These are phyloP conservation scores for Elsinoe perseae DNA, from an alignment of 2,329 filamentous ascomycete species.

Conservation along the genomic window DNA sequence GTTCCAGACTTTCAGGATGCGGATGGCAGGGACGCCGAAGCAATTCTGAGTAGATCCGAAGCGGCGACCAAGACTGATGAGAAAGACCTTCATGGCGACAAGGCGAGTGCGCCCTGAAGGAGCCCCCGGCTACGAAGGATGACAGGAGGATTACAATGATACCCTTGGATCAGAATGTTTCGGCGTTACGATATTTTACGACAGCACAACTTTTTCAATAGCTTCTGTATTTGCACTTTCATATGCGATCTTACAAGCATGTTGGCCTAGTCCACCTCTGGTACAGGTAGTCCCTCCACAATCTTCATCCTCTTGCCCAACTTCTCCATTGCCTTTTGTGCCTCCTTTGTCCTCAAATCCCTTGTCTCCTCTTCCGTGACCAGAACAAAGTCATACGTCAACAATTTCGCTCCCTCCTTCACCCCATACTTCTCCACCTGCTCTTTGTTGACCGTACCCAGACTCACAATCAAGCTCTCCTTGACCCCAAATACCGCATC, in stretches of 20 bases:
- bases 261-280: constrained; percentile 50
- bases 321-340: constrained; percentile 57
- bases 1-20: background rate
- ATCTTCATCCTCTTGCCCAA: constrained; percentile 64
- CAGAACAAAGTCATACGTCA: constrained; percentile 65
- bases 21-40: background rate
- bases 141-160: background rate
- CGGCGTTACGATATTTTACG: background rate
- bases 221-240: background rate
- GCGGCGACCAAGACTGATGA: constrained; percentile 17
- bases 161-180: constrained; percentile 8
- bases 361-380: constrained; percentile 63
- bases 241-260: background rate
- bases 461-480: constrained; percentile 64
- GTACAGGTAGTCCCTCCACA: constrained; percentile 67
- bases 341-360: constrained; percentile 57
- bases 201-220: background rate
- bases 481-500: constrained; percentile 87
- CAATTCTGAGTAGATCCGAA: constrained; percentile 22
- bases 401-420: constrained; percentile 50
- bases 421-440: constrained; percentile 55
- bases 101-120: background rate
- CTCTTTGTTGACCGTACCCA: constrained; percentile 45
- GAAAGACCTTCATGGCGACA: background rate
- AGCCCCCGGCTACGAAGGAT: background rate